Conservation (phyloP, 345 rosid genomes). For the Toxicodendron radicans region DNA sequence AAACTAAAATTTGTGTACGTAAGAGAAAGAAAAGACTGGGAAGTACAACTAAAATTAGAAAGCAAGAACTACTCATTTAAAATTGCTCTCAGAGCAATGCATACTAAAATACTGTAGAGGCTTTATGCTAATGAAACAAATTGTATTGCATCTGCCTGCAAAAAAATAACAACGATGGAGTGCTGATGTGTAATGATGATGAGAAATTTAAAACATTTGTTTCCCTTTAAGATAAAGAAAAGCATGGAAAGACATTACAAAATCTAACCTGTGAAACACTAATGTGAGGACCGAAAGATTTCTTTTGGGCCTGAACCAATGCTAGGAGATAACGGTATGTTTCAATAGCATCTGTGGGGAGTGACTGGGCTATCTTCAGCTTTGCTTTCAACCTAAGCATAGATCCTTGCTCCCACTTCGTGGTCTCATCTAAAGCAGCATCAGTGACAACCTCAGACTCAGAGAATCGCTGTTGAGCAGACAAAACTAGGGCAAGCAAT, state of each 20-base stretch:
- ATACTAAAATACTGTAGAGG: background rate
- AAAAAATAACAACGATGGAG: background rate
- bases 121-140: background rate
- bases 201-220: background rate
- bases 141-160: background rate
- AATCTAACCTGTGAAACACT: slow-evolving; percentile 59
- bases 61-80: background rate
- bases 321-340: slow-evolving; percentile 88
- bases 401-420: slow-evolving; percentile 91
- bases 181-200: background rate
- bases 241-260: slow-evolving; percentile 6
- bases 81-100: background rate
- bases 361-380: slow-evolving; percentile 65
- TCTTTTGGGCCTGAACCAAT: slow-evolving; percentile 86
- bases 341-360: slow-evolving; percentile 74
- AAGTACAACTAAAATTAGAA: background rate
- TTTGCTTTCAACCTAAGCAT: slow-evolving; percentile 82
- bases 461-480: slow-evolving; percentile 82
- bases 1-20: background rate
- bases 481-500: slow-evolving; percentile 71
- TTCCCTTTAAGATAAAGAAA: slow-evolving; percentile 7
- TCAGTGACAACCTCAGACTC: slow-evolving; percentile 88
- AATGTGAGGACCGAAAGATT: slow-evolving; percentile 67
- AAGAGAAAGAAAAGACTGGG: background rate
- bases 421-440: slow-evolving; percentile 92